These are phyloP conservation scores for Xylaria longipes DNA, from an alignment of 495 filamentous ascomycete genomes.

Conservation along the genomic window DNA sequence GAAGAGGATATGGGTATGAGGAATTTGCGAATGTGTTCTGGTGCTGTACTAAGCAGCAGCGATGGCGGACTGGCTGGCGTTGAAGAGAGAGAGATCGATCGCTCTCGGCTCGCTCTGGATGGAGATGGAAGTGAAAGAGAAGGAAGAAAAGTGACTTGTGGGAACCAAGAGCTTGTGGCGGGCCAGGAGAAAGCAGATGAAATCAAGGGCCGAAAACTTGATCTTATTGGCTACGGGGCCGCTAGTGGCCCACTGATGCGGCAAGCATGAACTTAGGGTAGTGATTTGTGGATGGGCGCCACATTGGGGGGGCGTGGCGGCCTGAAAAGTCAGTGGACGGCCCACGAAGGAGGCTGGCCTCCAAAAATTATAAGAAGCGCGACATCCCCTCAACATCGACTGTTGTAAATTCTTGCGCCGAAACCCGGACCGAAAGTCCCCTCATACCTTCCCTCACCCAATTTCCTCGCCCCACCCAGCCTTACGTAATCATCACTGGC, in stretches of 20 bases:
- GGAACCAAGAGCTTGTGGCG: slow-evolving; percentile 36
- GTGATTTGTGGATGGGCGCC: slow-evolving; percentile 39
- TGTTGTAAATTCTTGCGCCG: slow-evolving; percentile 53
- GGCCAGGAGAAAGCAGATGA: slow-evolving; percentile 41
- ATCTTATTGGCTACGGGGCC: slow-evolving; percentile 53
- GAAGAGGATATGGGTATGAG: neutral
- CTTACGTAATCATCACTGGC: slow-evolving; percentile 42
- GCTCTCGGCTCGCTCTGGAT: slow-evolving; percentile 15
- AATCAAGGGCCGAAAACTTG: slow-evolving; percentile 39
- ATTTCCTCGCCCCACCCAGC: slow-evolving; percentile 42
- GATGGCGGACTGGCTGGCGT: neutral
- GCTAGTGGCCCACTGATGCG: slow-evolving; percentile 51
- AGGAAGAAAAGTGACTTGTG: slow-evolving; percentile 40
- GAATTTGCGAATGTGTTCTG: neutral
- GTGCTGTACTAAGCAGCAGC: neutral
- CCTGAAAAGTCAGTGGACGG: slow-evolving; percentile 38
- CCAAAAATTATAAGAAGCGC: slow-evolving; percentile 57
- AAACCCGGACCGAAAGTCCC: slow-evolving; percentile 57
- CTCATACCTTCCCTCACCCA: slow-evolving; percentile 44
- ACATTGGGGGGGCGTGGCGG: slow-evolving; percentile 41
- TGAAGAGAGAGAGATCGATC: slow-evolving; percentile 15
- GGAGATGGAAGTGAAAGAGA: slow-evolving; percentile 26
- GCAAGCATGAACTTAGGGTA: slow-evolving; percentile 32
- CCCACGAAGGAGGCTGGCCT: slow-evolving; percentile 36
- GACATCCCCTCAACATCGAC: slow-evolving; percentile 51